A percentile compares a stretch with the other conserved stretches of the same genome.
These are phyloP conservation scores for Talaromyces sp. DNA, from an alignment of 2,329 filamentous ascomycete genomes.

Conservation along the genomic window DNA sequence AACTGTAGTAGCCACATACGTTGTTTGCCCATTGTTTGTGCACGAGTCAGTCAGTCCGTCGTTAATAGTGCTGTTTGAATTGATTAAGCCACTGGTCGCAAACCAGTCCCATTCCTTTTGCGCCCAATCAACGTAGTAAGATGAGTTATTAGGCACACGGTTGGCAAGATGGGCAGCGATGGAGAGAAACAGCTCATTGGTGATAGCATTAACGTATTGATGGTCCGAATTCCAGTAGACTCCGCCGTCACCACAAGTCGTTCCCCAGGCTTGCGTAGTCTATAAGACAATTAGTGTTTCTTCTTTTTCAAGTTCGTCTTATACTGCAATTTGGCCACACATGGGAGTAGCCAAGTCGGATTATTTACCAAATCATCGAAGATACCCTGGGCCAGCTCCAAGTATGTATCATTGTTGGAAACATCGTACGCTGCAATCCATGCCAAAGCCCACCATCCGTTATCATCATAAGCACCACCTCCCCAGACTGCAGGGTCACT, in stretches of 20 bases:
- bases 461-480: slow-evolving; percentile 42
- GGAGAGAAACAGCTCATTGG: slow-evolving; percentile 52
- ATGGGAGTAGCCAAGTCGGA: too few relatives aligned
- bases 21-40: slow-evolving; percentile 39
- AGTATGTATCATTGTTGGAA: slow-evolving; percentile 39
- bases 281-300: slow-evolving; percentile 5
- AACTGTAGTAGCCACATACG: too few relatives aligned
- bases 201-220: slow-evolving; percentile 48
- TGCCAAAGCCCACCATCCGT: slow-evolving; percentile 49
- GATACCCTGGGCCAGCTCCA: slow-evolving; percentile 44
- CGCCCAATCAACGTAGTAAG: slow-evolving; percentile 42
- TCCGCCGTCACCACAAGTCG: slow-evolving; percentile 39
- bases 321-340: too few relatives aligned
- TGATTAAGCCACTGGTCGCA: slow-evolving; percentile 41
- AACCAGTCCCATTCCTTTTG: slow-evolving; percentile 49
- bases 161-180: slow-evolving; percentile 52
- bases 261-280: slow-evolving; percentile 34
- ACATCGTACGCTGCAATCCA: slow-evolving; percentile 53
- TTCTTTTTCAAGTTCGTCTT: background rate
- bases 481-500: slow-evolving; percentile 4
- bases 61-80: slow-evolving; percentile 45
- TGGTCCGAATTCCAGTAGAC: slow-evolving; percentile 45
- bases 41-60: slow-evolving; percentile 49
- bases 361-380: slow-evolving; percentile 40
- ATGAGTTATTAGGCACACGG: slow-evolving; percentile 31